Base-by-base conservation (phyloP, 176 grass and related monocot species). In the Aegilops longissima region DNA sequence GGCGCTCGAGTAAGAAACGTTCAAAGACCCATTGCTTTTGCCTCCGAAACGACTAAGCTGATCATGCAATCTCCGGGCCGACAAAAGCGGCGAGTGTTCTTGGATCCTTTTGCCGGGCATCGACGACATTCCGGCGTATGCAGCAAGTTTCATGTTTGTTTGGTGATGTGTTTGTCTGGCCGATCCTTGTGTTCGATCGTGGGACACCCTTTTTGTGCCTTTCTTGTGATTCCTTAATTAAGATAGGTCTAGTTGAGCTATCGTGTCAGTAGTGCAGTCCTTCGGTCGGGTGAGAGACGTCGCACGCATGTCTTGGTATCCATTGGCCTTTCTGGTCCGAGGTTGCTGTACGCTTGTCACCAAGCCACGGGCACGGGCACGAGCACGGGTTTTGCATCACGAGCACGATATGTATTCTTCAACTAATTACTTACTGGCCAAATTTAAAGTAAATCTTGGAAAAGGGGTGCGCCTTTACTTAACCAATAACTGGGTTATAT, bases 201-300 rank as follows among this genome's bases (percentile, higher is more conserved):
- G 44, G 34, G 40, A 16, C 8, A n/a, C 84, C 7, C 20, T 73
- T 86, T 87, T 79, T 83, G 59, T 80, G 27, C 59, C 35, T 87
- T 84, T 87, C 85, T 74, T 87, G 85, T 90, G 89, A 87, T 75
- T 45, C 24, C 6, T 73, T 56, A 52, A 64, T 66, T 56, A 52
- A 49, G 39, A 33, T 12, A 0, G 33, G 27, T 45, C 49, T 49
- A 52, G 84, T 83, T 84, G 58, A 87, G 61, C 85, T 7, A 80
- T 87, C 80, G 24, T 90, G 21, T 34, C 3, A 9, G 29, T 24
- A 12, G n/a, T 27, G 5, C 20, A 59, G 56, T 59, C 0, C 58
- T 87, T 87, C 12, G 1, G 0, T 83, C 11, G 25, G 73, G 42
- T 21, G 65, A 83, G 79, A 78, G 12, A 45, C 65, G 36, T 24